Conservation (phyloP, 179 eudicot genomes). For the Corrigiola litoralis region DNA sequence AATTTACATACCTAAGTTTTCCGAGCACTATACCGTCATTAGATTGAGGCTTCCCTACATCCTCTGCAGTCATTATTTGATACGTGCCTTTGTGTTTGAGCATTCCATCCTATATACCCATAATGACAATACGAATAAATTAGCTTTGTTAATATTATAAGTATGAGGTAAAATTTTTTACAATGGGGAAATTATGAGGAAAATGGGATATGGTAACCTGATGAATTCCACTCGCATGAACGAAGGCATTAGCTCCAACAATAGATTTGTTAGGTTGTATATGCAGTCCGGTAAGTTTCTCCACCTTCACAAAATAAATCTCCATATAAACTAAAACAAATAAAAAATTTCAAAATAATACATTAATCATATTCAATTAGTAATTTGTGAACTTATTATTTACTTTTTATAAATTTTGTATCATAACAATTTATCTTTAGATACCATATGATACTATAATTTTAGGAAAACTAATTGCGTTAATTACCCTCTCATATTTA, state of each 20-base stretch:
- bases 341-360: background rate
- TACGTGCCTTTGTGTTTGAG: slow-evolving; percentile 20
- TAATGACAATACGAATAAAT: background rate
- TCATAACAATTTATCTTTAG: too few relatives aligned
- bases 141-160: background rate
- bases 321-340: background rate
- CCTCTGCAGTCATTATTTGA: slow-evolving; percentile 19
- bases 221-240: slow-evolving; percentile 18
- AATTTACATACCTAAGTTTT: slow-evolving; percentile 7
- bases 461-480: too few relatives aligned
- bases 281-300: slow-evolving; percentile 4
- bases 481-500: too few relatives aligned
- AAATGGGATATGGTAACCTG: slow-evolving; percentile 2
- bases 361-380: background rate
- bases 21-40: slow-evolving; percentile 15
- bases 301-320: slow-evolving; percentile 6
- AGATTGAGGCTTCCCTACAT: slow-evolving; percentile 6
- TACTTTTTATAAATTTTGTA: too few relatives aligned
- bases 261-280: slow-evolving; percentile 16
- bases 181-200: too few relatives aligned
- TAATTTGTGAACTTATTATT: background rate
- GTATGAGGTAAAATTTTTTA: background rate
- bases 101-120: slow-evolving; percentile 8
- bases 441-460: too few relatives aligned
- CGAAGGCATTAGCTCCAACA: slow-evolving; percentile 17